Percentiles rank a stretch among this genome's conserved stretches.
These are phyloP conservation scores for Afroboletus lepidellus DNA, from an alignment of 1,284 basidiomycete genomes.

Conservation along the genomic window DNA sequence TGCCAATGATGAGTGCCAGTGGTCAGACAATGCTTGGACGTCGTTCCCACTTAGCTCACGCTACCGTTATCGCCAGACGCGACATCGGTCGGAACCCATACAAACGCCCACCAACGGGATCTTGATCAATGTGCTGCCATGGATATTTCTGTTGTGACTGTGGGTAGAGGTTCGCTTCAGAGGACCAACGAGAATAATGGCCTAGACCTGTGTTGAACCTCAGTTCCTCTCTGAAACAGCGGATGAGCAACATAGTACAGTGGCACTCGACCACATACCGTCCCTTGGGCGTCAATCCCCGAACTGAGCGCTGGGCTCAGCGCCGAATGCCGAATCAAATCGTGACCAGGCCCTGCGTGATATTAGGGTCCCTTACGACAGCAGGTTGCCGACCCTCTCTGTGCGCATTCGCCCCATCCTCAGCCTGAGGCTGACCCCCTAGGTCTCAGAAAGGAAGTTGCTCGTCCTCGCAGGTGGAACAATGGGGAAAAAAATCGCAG, in stretches of 20 bases:
- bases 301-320: neutral
- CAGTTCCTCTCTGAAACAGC: slow-evolving; percentile 1
- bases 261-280: neutral
- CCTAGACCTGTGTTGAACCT: neutral
- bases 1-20: neutral
- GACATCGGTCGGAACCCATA: neutral
- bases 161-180: slow-evolving; percentile 2
- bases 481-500: slow-evolving; percentile 1
- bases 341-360: slow-evolving; percentile 3
- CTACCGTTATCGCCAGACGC: slow-evolving; percentile 17
- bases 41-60: slow-evolving; percentile 16
- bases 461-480: slow-evolving; percentile 5
- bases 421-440: slow-evolving; percentile 6
- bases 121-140: slow-evolving; percentile 12
- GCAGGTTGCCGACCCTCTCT: slow-evolving; percentile 12
- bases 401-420: slow-evolving; percentile 19
- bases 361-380: slow-evolving; percentile 26
- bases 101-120: slow-evolving; percentile 7
- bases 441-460: slow-evolving; percentile 10
- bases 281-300: neutral
- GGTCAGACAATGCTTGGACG: neutral
- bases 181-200: neutral
- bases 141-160: slow-evolving; percentile 1
- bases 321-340: slow-evolving; percentile 1
- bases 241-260: neutral